Evolutionary conservation across 345 rosid species (phyloP), one percentile per base, ranked within the genome.

Genomic region (Rhodamnia argentea): DNA sequence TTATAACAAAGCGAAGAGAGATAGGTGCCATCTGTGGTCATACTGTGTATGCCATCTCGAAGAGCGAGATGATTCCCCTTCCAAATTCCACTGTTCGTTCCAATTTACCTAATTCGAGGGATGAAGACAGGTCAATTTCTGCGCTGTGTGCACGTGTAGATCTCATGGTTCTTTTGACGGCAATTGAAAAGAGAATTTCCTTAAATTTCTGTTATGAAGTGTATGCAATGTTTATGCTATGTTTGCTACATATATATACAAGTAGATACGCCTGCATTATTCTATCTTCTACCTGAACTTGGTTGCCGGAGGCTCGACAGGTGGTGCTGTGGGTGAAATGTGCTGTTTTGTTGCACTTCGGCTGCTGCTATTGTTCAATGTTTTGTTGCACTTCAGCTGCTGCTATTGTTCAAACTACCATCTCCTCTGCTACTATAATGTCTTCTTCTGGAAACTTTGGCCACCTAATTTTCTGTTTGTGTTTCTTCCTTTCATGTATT

Each of bases 11-110:
- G 89, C 92, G 98, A 90, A 94, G 98, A 91, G 94, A 88, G 90
- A 94, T 96, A 15, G 99, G 99, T 85, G 91, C 93, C 74, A 96
- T 98, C 76, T 93, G 98, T 86, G 99, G 99, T 88, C 99, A 96
- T 87, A 87, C 85, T 82, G 90, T 98, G 12, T 96, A 96, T 88
- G 95, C 97, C 23, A 94, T 98, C 90, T 91, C 97, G 32, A 93
- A 94, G 90, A 93, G 93, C 74, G 95, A 90, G 92, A 92, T 94
- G 86, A 94, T 98, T 92, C 94, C 96, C 1, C 92, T 98, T 89
- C 96, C 92, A 57, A 92, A 94, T 92, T 91, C 98, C 85, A 86
- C 89, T 85, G 90, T 93, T 85, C 76, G 86, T 86, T 85, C 91
- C 85, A 88, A 85, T 86, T n/a, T 88, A 54, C 85, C 92, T 52